Base-by-base conservation (phyloP, 1,139 yeast species). In the Candida mesenterica region DNA sequence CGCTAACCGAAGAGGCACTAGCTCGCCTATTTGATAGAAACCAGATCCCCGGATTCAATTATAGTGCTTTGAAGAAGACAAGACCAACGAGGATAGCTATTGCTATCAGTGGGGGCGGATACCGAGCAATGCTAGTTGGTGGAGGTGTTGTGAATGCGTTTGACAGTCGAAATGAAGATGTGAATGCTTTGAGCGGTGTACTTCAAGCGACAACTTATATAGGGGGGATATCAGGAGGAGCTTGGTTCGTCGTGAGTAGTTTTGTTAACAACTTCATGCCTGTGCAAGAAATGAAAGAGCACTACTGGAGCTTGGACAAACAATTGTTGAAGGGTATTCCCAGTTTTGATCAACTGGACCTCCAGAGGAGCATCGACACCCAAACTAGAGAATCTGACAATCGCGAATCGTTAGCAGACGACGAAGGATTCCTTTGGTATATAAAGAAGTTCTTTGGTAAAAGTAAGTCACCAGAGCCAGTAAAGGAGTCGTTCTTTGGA, bases 41-140 rank as follows among this genome's bases (percentile, higher is more conserved):
- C 15, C 43, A 46, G 2, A 64, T 72, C 15, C 73, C 75, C 9
- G 62, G 57, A 2, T 59, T 73, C 35, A 60, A 69, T 40, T 45
- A 56, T 14, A 48, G 54, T 3, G 24, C 38, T 4, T 61, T 57
- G 36, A 35, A 31, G 1, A 43, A 46, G 20, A 37, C 53, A 3
- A 53, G 54, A 24, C 62, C 72, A 1, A 62, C 69, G 0, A 59
- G 52, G 6, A 62, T 79, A 10, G 83, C 80, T 0, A 42, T 81
- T 7, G 79, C 85, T 0, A 53, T 83, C 19, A 81, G 89, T 4
- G 92, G 92, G 3, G 92, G 92, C 8, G 88, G 89, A 0, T 81
- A 78, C 46, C 60, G 90, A 40, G 75, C 90, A 1, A 75, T 83
- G 77, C 52, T 83, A 9, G 69, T 74, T 3, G 84, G 83, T 2